Evolutionary conservation across 306 rosid genomes (phyloP), one percentile per base, ranked within the genome.

Genomic region (Sophora flavescens): DNA sequence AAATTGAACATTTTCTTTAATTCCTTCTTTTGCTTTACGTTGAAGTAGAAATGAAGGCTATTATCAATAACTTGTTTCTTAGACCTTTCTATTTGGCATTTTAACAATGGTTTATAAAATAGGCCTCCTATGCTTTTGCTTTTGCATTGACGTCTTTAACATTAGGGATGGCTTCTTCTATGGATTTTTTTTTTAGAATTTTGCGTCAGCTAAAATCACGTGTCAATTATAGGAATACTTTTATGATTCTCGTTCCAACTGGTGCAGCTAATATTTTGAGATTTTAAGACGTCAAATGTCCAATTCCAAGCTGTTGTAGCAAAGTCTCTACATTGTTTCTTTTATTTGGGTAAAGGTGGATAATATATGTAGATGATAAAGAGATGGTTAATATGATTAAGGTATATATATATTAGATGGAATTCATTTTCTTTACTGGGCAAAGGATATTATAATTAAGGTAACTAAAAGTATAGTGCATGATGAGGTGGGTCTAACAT

Each of bases 191-290:
- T 63, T 53, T 12, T 45, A 4, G 54, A 74, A 14, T 74, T 64
- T 70, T 33, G 32, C 56, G 9, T 73, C 16, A 45, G 72, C 75
- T 33, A 51, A 71, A 36, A 13, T 66, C 22, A 22, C 60, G 15
- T 22, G 6, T 3, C 62, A 58, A 33, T 39, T 57, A 11, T 18
- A 18, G 41, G 51, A 41, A 70, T n/a, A 42, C 64, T 58, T 51
- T 83, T 41, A 48, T 85, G 85, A 79, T 84, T 78, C 75, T 7
- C 42, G 15, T 78, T 76, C 9, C 73, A 58, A 74, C 72, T 79
- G 84, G 15, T 83, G 89, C 97, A 95, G 99, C 91, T 95, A 63
- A 95, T 95, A 78, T 95, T 95, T 70, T 96, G 99, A 3, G 99
- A 95, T 84, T 95, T 95, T 60, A 95, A 95, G 83, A 87, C 93